Evolutionary conservation across 352 stramenopile genomes (phyloP).

Genomic region (Globisporangium mamillatum): DNA sequence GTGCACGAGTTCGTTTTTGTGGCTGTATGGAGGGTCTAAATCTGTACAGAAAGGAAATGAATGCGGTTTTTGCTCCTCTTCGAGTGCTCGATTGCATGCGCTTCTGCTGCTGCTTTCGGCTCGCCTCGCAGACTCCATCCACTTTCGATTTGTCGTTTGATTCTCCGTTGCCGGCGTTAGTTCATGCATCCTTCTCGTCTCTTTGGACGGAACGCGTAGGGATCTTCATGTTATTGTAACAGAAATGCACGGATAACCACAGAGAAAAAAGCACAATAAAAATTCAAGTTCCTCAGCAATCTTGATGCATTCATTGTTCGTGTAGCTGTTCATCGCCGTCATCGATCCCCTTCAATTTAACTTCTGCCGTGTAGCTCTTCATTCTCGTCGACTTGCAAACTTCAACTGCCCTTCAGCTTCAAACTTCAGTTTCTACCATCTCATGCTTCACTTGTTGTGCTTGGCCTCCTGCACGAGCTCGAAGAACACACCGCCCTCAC

Average conservation of each 20-base stretch:
- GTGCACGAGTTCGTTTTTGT: constrained; percentile 6
- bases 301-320: background rate
- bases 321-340: background rate
- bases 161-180: background rate
- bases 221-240: constrained; percentile 8
- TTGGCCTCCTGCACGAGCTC: constrained; percentile 16
- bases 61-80: background rate
- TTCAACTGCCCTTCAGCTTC: background rate
- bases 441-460: background rate
- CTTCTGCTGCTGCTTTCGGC: background rate
- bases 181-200: background rate
- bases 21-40: constrained; percentile 7
- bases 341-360: background rate
- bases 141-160: background rate
- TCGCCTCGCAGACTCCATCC: background rate
- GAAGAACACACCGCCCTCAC: background rate
- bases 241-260: constrained; percentile 1
- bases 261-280: background rate
- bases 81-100: background rate
- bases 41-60: constrained; percentile 5
- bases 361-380: background rate
- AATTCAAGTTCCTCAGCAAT: constrained; percentile 1
- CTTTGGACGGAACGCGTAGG: background rate
- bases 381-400: background rate
- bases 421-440: background rate